Evolutionary conservation across 2,329 filamentous ascomycete genomes (phyloP), one percentile per base, ranked within the genome.

Genomic region (Chrysosporium keratinophilum): DNA sequence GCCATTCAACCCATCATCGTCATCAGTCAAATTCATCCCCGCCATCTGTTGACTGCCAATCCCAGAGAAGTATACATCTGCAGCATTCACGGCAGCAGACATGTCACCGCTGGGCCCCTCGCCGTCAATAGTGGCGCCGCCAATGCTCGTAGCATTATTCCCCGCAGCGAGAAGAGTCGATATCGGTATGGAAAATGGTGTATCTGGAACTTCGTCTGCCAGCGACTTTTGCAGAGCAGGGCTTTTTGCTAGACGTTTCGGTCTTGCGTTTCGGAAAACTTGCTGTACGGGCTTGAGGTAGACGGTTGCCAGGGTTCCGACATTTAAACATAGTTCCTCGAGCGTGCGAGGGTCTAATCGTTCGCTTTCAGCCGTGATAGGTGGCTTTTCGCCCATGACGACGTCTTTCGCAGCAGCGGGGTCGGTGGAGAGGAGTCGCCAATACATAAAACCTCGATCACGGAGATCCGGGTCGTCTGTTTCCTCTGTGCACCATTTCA

Each of bases 391-490:
- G 56, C 93, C 91, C 91, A 98, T 97, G 60, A 98, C 90, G 50
- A 98, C 82, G 58, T 83, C 76, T 66, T 87, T 93, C 1, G 93
- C 93, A 0, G 85, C 82, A 48, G 84, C 83, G 61, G 95, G 91
- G 67, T 96, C 90, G 0, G 89, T 94, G 1, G 89, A 95, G 1
- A 98, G 78, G 12, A 98, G 78, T 3, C 93, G 87, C 93, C 93
- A 98, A 76, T 98, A 98, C 90, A 98, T 97, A 75, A 96, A 98
- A 0, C 93, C 93, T 63, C 93, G 79, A 68, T 98, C 93, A 59
- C 93, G 84, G 28, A 98, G 80, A 70, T 98, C 93, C 0, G 93
- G 93, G 69, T 98, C 96, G 66, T 98, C 93, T n/a, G 91, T 97
- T 69, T 97, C 93, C 69, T 97, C 93, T 0, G 93, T 98, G 3